Percentiles rank a stretch among this genome's conserved stretches.
Conservation (phyloP, 169 alveolate species). For the Plasmodium relictum region DNA sequence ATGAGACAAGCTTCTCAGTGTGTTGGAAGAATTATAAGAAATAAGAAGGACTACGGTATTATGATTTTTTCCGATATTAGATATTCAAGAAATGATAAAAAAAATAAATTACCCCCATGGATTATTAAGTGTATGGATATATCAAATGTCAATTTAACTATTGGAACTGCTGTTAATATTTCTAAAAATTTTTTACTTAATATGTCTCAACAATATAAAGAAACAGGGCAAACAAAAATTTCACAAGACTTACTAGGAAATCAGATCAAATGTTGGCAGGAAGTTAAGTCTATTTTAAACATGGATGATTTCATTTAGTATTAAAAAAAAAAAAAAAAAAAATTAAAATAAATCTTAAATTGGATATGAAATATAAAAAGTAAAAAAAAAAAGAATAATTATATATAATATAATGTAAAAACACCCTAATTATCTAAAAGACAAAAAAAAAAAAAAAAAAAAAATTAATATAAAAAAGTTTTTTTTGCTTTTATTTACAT, state of each 20-base stretch:
- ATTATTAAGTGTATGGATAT: slow-evolving; percentile 89
- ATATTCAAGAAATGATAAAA: slow-evolving; percentile 89
- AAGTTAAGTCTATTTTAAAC: slow-evolving; percentile 75
- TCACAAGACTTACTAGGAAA: slow-evolving; percentile 79
- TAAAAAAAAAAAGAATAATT: too few relatives aligned
- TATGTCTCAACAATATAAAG: slow-evolving; percentile 85
- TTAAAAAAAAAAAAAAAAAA: background rate
- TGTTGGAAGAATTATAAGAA: slow-evolving; percentile 97
- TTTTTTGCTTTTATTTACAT: too few relatives aligned
- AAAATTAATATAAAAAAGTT: too few relatives aligned
- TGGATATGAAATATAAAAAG: too few relatives aligned
- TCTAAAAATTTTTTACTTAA: slow-evolving; percentile 82
- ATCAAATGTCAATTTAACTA: slow-evolving; percentile 85
- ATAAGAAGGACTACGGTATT: slow-evolving; percentile 94
- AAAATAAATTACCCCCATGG: slow-evolving; percentile 93
- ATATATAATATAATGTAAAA: too few relatives aligned
- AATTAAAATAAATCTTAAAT: too few relatives aligned
- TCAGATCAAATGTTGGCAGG: slow-evolving; percentile 82
- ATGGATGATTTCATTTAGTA: slow-evolving; percentile 45
- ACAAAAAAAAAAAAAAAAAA: too few relatives aligned
- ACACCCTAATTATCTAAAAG: too few relatives aligned
- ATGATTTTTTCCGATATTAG: slow-evolving; percentile 95
- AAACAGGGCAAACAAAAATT: slow-evolving; percentile 82
- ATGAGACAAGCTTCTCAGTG: slow-evolving; percentile 99
- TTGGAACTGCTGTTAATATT: slow-evolving; percentile 89